Evolutionary conservation across 1,284 basidiomycete genomes (phyloP).

Genomic region (Boletellus deceptivus): DNA sequence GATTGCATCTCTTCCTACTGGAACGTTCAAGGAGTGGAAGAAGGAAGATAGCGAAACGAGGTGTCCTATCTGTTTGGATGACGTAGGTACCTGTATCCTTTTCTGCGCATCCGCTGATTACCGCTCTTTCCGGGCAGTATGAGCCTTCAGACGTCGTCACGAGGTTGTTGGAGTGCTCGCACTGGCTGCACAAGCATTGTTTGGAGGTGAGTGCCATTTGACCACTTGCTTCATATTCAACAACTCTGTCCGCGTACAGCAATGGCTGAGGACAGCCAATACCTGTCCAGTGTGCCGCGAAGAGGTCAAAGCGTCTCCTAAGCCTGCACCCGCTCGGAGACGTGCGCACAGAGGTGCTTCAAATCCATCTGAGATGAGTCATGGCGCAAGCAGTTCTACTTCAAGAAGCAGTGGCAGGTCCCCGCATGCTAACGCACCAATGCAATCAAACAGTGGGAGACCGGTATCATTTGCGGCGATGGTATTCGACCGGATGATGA

Average conservation of each 20-base stretch:
- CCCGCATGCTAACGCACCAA: background rate
- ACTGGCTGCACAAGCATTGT: constrained; percentile 76
- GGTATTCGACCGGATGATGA: constrained; percentile 22
- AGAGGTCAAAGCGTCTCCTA: constrained; percentile 37
- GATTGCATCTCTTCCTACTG: constrained; percentile 56
- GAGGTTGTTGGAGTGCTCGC: constrained; percentile 64
- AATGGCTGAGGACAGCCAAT: constrained; percentile 64
- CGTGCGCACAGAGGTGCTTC: constrained; percentile 11
- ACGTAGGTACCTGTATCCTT: constrained; percentile 47
- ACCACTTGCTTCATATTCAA: background rate
- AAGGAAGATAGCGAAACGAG: constrained; percentile 60
- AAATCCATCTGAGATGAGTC: constrained; percentile 7
- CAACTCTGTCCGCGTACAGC: constrained; percentile 34
- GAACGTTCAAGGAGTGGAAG: constrained; percentile 64
- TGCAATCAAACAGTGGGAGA: constrained; percentile 12
- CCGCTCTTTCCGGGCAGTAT: constrained; percentile 45
- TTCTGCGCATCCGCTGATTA: constrained; percentile 7
- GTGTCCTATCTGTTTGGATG: constrained; percentile 78
- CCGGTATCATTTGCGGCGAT: constrained; percentile 17
- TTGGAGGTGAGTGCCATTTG: constrained; percentile 49
- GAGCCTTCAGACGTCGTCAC: constrained; percentile 52
- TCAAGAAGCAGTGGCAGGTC: constrained; percentile 7
- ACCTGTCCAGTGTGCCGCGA: constrained; percentile 70
- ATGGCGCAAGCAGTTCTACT: background rate
- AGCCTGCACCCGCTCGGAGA: constrained; percentile 23